Conservation (phyloP, 257 asterid genomes). For the Nicotiana undulata region DNA sequence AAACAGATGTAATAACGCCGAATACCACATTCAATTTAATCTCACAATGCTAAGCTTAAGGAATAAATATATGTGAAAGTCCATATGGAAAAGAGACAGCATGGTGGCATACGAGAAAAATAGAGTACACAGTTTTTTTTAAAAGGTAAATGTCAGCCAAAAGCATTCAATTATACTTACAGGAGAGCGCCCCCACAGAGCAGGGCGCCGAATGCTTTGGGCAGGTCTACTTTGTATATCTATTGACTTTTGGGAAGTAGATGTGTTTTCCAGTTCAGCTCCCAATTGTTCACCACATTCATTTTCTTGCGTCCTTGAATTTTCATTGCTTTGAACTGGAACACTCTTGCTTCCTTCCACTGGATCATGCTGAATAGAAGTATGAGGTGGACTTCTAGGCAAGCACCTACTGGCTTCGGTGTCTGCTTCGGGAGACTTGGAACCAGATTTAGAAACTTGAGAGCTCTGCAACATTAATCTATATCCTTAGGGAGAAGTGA, state of each 20-base stretch:
- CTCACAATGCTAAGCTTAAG: not conserved
- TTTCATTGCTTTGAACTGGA: conserved; percentile 19
- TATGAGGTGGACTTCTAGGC: conserved; percentile 25
- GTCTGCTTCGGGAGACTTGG: conserved; percentile 31
- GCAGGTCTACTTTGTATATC: conserved; percentile 29
- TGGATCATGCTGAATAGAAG: conserved; percentile 25
- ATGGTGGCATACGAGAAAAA: not conserved
- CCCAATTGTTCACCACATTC: conserved; percentile 24
- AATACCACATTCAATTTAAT: not conserved
- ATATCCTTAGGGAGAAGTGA: not conserved
- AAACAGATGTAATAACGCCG: not conserved
- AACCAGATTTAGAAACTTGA: conserved; percentile 18
- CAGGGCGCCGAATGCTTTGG: conserved; percentile 31
- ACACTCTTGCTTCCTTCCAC: conserved; percentile 16
- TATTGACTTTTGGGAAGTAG: conserved; percentile 21
- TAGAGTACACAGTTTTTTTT: not conserved
- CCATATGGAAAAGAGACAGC: not conserved
- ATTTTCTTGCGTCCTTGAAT: conserved; percentile 14
- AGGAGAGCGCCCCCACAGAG: conserved; percentile 64
- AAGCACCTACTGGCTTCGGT: conserved; percentile 6
- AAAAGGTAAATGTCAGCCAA: not conserved
- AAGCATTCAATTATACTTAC: conserved; percentile 38
- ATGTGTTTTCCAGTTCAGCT: conserved; percentile 30
- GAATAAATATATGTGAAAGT: not conserved
- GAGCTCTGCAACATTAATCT: not conserved